phyloP scores from a whole-genome alignment of 768 basidiomycete species.

The Rhodotorula sphaerocarpa region DNA sequence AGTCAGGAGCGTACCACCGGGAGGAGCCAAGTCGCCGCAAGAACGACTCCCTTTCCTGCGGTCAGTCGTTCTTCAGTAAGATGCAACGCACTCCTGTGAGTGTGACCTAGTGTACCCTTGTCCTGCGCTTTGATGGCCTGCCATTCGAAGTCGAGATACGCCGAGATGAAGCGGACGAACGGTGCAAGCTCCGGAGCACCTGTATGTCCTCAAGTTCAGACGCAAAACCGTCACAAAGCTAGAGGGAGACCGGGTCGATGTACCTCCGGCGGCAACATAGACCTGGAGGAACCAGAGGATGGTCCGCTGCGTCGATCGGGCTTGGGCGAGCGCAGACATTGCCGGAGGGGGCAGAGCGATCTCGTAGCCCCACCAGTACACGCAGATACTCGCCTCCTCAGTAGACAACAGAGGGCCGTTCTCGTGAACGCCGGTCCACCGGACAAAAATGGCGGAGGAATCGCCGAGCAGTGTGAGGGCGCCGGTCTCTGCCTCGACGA shows the following conservation, averaged over 20 bases:
- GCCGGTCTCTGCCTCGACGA: conserved; percentile 7
- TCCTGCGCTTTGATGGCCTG: conserved; percentile 53
- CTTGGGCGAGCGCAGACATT: conserved; percentile 55
- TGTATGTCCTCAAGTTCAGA: background rate
- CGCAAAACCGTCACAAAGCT: too few relatives aligned
- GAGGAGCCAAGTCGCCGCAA: conserved; percentile 69
- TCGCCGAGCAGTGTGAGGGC: conserved; percentile 24
- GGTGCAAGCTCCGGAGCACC: conserved; percentile 68
- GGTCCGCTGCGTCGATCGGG: conserved; percentile 55
- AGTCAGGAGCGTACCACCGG: conserved; percentile 6
- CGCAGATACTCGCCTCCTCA: too few relatives aligned
- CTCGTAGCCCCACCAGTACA: conserved; percentile 85
- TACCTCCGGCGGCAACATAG: conserved; percentile 44
- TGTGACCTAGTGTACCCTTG: background rate
- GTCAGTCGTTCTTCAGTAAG: background rate
- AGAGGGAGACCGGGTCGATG: too few relatives aligned
- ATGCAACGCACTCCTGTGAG: background rate
- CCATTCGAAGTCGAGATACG: conserved; percentile 71
- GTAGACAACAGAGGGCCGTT: background rate
- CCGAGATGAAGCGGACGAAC: conserved; percentile 59
- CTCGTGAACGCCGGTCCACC: background rate
- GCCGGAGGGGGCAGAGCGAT: conserved; percentile 65
- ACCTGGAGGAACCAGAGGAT: conserved; percentile 69
- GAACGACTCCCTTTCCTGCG: conserved; percentile 66
- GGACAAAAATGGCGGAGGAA: conserved; percentile 8